A percentile compares a stretch with the other conserved stretches of the same genome.
Conservation (phyloP, 2,329 filamentous ascomycete genomes). For the Ascocoryne sarcoides region DNA sequence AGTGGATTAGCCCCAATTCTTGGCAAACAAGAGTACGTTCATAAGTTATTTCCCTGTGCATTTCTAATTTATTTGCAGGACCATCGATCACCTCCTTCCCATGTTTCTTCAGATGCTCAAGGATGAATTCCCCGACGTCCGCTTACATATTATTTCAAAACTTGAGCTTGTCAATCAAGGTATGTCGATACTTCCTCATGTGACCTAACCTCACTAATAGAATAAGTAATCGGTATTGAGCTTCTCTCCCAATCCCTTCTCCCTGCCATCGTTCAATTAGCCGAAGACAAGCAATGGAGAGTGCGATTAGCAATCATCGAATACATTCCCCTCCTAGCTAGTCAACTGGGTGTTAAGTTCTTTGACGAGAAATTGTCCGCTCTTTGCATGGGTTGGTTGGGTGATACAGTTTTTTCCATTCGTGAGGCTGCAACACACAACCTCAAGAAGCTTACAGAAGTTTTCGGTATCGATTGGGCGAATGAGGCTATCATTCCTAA, state of each 20-base stretch:
- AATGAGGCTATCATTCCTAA: conserved; percentile 96
- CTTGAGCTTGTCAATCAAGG: conserved; percentile 95
- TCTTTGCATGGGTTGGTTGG: conserved; percentile 97
- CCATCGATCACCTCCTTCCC: conserved; percentile 88
- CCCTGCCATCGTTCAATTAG: conserved; percentile 92
- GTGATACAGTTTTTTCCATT: conserved; percentile 97
- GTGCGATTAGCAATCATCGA: conserved; percentile 97
- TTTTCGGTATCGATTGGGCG: conserved; percentile 97
- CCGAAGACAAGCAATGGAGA: conserved; percentile 98
- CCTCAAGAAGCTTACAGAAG: conserved; percentile 95
- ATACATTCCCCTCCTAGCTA: conserved; percentile 93
- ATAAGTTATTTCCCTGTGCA: conserved; percentile 2
- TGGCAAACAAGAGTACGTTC: conserved; percentile 80
- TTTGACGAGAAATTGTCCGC: conserved; percentile 96
- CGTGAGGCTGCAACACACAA: conserved; percentile 96
- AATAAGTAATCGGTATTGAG: conserved; percentile 88
- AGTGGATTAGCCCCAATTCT: conserved; percentile 93
- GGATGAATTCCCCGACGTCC: conserved; percentile 96
- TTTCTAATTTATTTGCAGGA: conserved; percentile 43
- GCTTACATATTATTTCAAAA: conserved; percentile 99
- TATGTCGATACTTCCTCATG: conserved; percentile 32
- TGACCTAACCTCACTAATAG: conserved; percentile 13
- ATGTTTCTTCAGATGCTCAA: conserved; percentile 99
- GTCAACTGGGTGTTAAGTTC: conserved; percentile 92
- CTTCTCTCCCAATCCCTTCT: conserved; percentile 92